Evolutionary conservation across 176 grass and related monocot genomes (phyloP).

Genomic region (Carex myosuroides): DNA sequence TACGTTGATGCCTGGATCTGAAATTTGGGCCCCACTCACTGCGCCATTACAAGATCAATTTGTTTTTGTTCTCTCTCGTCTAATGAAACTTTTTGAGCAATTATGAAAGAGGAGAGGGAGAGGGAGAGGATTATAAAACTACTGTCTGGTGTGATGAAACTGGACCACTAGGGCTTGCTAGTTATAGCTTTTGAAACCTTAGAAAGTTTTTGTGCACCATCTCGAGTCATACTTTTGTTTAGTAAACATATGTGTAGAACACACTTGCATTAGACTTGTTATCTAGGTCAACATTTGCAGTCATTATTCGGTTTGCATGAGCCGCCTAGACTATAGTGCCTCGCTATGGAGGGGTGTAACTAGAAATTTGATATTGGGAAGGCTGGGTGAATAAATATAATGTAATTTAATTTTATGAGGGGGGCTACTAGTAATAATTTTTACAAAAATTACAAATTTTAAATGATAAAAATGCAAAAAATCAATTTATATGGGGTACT

Average conservation of each 20-base stretch:
- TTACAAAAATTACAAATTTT: no score
- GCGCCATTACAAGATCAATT: slow-evolving; percentile 30
- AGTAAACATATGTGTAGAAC: not conserved
- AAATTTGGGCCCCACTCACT: slow-evolving; percentile 29
- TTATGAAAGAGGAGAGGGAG: not conserved
- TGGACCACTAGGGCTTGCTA: not conserved
- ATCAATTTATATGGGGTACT: no score
- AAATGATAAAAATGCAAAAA: no score
- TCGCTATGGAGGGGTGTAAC: no score
- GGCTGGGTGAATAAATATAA: no score
- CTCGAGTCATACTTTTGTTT: not conserved
- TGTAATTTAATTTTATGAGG: no score
- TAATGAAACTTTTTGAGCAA: not conserved
- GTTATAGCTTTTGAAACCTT: not conserved
- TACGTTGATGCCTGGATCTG: slow-evolving; percentile 63
- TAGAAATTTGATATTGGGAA: no score
- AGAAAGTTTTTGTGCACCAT: not conserved
- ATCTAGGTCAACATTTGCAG: not conserved
- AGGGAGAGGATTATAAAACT: not conserved
- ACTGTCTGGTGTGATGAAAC: not conserved
- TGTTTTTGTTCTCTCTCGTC: not conserved
- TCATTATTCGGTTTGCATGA: not conserved
- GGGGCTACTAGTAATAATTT: no score
- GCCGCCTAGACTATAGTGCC: not conserved
- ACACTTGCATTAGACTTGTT: not conserved